phyloP scores from a whole-genome alignment of 345 rosid genomes.

The Leavenworthia alabamica region DNA sequence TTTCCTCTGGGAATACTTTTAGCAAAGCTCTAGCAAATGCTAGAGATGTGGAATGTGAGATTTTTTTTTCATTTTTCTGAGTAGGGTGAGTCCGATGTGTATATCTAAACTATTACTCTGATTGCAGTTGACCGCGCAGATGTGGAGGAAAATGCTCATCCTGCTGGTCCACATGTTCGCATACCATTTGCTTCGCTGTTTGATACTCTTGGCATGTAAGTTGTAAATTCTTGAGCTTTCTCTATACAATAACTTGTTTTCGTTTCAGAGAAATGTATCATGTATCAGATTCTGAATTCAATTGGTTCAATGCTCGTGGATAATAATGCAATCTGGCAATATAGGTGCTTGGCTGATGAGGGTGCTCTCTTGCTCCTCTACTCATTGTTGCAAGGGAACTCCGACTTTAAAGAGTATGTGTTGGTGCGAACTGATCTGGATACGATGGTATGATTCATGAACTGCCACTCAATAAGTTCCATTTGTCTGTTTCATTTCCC shows the following conservation, averaged over 20 bases:
- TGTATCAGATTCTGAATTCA: neutral
- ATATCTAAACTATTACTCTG: conserved; percentile 7
- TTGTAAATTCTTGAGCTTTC: conserved; percentile 2
- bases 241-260: neutral
- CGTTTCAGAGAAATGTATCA: neutral
- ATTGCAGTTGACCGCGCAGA: conserved; percentile 81
- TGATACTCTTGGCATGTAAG: conserved; percentile 94
- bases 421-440: conserved; percentile 96
- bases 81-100: neutral
- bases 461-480: conserved; percentile 7
- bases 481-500: neutral
- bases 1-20: conserved; percentile 67
- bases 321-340: conserved; percentile 18
- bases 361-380: conserved; percentile 82
- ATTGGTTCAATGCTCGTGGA: neutral
- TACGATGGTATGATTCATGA: conserved; percentile 63
- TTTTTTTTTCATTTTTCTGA: neutral
- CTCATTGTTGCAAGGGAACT: conserved; percentile 84
- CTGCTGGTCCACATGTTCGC: conserved; percentile 56
- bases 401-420: conserved; percentile 87
- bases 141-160: conserved; percentile 60
- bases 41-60: conserved; percentile 84
- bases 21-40: conserved; percentile 82
- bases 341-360: conserved; percentile 93
- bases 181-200: conserved; percentile 84